Percentiles rank a stretch among this genome's conserved stretches.
These are phyloP conservation scores for Picochlorum costavermella DNA, from an alignment of 139 green algal species.

Conservation along the genomic window DNA sequence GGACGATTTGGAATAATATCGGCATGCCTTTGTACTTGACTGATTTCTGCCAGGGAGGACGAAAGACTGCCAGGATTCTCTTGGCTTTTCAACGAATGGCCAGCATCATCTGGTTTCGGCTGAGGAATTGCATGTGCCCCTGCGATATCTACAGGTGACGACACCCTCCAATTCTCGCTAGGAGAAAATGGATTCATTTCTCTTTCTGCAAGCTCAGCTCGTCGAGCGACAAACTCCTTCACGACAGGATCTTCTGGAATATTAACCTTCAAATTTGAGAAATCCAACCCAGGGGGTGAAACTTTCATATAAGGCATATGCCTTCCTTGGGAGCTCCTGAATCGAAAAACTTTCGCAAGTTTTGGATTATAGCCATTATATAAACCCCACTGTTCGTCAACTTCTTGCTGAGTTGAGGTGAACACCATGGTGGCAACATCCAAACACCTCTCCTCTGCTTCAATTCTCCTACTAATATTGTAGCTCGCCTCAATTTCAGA, in stretches of 20 bases:
- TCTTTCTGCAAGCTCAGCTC: not conserved
- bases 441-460: conserved; percentile 85
- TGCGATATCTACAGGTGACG: not conserved
- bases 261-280: conserved; percentile 59
- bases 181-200: not conserved
- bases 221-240: conserved; percentile 37
- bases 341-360: conserved; percentile 43
- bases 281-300: conserved; percentile 83
- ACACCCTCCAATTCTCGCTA: not conserved
- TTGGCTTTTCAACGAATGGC: not conserved
- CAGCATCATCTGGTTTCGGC: not conserved
- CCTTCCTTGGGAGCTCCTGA: conserved; percentile 46
- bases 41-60: not conserved
- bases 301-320: conserved; percentile 85
- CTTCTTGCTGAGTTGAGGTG: conserved; percentile 81
- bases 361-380: conserved; percentile 73
- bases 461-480: conserved; percentile 77
- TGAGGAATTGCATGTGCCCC: not conserved
- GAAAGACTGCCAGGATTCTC: too few relatives aligned
- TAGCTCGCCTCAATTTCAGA: conserved; percentile 85
- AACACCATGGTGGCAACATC: conserved; percentile 79
- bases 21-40: not conserved
- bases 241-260: conserved; percentile 53
- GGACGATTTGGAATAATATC: conserved; percentile 32
- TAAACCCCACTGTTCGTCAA: conserved; percentile 90